Percentiles rank a stretch among this genome's conserved stretches.
Evolutionary conservation across 306 rosid genomes (phyloP).

Genomic region (Dryas octopetala): DNA sequence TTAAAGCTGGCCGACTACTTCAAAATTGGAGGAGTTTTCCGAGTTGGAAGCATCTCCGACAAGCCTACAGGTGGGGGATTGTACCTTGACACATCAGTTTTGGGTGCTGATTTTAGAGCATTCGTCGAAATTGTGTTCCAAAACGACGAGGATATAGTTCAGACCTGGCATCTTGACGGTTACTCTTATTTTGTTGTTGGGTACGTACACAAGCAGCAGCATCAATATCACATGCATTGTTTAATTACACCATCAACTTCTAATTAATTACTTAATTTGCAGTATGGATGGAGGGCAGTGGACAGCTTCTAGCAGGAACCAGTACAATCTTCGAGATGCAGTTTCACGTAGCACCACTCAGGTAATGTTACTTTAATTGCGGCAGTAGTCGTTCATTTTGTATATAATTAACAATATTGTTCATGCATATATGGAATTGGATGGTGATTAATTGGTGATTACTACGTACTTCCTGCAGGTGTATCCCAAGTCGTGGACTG

Average conservation of each 20-base stretch:
- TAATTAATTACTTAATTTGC: neutral
- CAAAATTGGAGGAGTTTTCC: conserved; percentile 76
- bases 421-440: too few species aligned
- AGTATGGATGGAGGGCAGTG: conserved; percentile 98
- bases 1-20: conserved; percentile 87
- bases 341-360: conserved; percentile 86
- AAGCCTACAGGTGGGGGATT: conserved; percentile 83
- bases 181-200: conserved; percentile 94
- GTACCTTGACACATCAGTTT: conserved; percentile 81
- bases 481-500: conserved; percentile 95
- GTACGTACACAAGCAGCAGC: conserved; percentile 33
- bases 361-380: conserved; percentile 36
- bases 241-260: too few species aligned
- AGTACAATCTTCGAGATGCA: conserved; percentile 88
- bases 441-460: too few species aligned
- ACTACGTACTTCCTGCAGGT: conserved; percentile 42
- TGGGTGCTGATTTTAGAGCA: conserved; percentile 78
- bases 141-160: conserved; percentile 77
- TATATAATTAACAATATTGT: too few species aligned
- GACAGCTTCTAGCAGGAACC: conserved; percentile 60
- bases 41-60: conserved; percentile 75
- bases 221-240: too few species aligned
- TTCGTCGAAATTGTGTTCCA: conserved; percentile 87
- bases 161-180: conserved; percentile 92
- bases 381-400: neutral